Percentiles rank a stretch among this genome's conserved stretches.
Conservation (phyloP, 768 basidiomycete genomes). For the Pleurotus salmoneostramineus region DNA sequence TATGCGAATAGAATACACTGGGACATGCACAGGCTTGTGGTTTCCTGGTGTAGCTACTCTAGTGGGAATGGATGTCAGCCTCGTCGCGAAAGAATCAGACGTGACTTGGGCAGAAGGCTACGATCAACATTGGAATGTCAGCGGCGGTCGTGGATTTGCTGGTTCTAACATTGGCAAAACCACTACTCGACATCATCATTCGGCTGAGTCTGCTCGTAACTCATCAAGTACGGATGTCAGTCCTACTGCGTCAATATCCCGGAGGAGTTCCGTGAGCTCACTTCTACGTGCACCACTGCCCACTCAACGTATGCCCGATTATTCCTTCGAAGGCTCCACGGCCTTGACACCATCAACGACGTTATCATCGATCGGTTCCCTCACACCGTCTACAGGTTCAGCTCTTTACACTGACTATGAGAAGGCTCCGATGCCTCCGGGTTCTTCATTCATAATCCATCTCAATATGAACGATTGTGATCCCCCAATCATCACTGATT, state of each 20-base stretch:
- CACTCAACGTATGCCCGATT: constrained; percentile 57
- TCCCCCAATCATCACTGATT: constrained; percentile 57
- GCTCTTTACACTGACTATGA: constrained; percentile 6
- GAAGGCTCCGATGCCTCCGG: constrained; percentile 35
- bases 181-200: constrained; percentile 44
- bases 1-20: constrained; percentile 68
- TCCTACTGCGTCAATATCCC: constrained; percentile 17
- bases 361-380: constrained; percentile 46
- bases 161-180: constrained; percentile 60
- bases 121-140: constrained; percentile 54
- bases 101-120: constrained; percentile 59
- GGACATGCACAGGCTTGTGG: constrained; percentile 73
- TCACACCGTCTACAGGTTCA: constrained; percentile 34
- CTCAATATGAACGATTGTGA: constrained; percentile 78
- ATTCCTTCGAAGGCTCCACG: constrained; percentile 66
- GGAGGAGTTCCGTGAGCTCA: constrained; percentile 47
- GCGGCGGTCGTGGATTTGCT: constrained; percentile 64
- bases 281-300: constrained; percentile 76
- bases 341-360: constrained; percentile 30
- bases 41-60: constrained; percentile 81
- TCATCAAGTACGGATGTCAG: constrained; percentile 14
- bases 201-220: constrained; percentile 39
- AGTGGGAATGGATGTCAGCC: constrained; percentile 70
- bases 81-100: constrained; percentile 67
- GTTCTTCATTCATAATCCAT: constrained; percentile 66